Base-by-base conservation (phyloP, 345 rosid species). In the Eucalyptus pumila region DNA sequence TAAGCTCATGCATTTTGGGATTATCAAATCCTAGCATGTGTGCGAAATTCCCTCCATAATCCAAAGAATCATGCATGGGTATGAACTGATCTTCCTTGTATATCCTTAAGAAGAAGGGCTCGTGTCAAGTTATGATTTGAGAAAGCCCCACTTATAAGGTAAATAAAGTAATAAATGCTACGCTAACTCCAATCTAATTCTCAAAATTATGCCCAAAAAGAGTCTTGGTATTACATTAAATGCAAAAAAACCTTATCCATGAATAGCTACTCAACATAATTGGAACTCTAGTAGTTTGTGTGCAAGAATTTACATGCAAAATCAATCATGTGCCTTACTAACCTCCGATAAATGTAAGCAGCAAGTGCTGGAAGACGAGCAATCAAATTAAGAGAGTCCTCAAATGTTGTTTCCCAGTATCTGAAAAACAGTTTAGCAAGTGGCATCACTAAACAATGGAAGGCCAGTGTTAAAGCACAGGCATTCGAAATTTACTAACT, bases 391-490 rank as follows among this genome's bases (percentile, higher is more conserved):
- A n/a, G n/a, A 98, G 96, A 94, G 88, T 98, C 99, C 92, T 98
- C 98, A 87, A 93, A 98, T 65, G 99, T 95, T 85, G 98, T 98
- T 92, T 97, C 99, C 99, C 99, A 97, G 91, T 95, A 97, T 94
- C 99, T 97, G 89, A 86, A 93, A 86, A 54, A 56, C 42, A 91
- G 87, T 19, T 88, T 56, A 65, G 85, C 47, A 85, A 85, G 87
- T 89, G 85, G 69, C 87, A 91, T 87, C 7, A 90, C n/a, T 54
- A 83, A 89, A 54, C 87, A n/a, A 49, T 17, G 8, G 87, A 89
- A 87, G 42, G 87, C 87, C 88, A 89, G 24, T 88, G 49, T 76
- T 87, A 91, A 49, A 47, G 88, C 62, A 27, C 81, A 45, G 92
- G 90, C 60, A 40, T 88, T 76, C 40, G 83, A 87, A 89, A 91